Evolutionary conservation across 495 filamentous ascomycete species (phyloP).

Genomic region (Annulohypoxylon stygium): DNA sequence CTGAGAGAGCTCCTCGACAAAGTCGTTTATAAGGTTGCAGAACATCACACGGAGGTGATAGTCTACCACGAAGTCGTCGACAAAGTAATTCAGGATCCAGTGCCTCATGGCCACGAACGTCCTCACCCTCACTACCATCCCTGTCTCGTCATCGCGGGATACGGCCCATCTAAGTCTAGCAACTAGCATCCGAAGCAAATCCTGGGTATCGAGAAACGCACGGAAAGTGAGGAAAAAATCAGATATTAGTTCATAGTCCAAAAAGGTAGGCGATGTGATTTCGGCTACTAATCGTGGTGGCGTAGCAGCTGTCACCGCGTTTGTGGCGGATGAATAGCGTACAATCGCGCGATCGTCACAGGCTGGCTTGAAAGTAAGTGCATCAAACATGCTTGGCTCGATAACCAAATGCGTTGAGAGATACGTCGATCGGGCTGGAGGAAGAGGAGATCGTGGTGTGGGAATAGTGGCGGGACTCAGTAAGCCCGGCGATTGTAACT

Average conservation of each 20-base stretch:
- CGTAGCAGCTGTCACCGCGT: constrained; percentile 88
- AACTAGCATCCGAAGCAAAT: constrained; percentile 85
- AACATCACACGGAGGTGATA: constrained; percentile 82
- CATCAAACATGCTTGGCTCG: constrained; percentile 79
- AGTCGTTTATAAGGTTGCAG: constrained; percentile 82
- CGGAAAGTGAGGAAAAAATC: constrained; percentile 99
- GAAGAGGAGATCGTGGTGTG: constrained; percentile 45
- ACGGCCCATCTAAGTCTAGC: constrained; percentile 91
- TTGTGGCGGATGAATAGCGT: constrained; percentile 77
- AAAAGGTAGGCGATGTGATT: constrained; percentile 93
- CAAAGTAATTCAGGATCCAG: constrained; percentile 98
- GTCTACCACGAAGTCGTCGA: constrained; percentile 93
- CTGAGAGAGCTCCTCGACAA: constrained; percentile 69
- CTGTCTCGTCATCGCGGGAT: constrained; percentile 81
- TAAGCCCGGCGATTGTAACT: constrained; percentile 45
- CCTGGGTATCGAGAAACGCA: constrained; percentile 79
- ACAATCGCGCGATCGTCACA: constrained; percentile 87
- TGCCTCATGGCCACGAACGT: constrained; percentile 97
- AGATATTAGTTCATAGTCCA: constrained; percentile 97
- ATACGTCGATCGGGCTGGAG: constrained; percentile 55
- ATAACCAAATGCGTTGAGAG: constrained; percentile 62
- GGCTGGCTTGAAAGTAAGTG: constrained; percentile 74
- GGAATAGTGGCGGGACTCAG: constrained; percentile 43
- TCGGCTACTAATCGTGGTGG: constrained; percentile 95
- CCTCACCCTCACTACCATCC: constrained; percentile 90